Percentiles rank a stretch among this genome's conserved stretches.
These are phyloP conservation scores for Syzygium oleosum DNA, from an alignment of 345 rosid species.

Conservation along the genomic window DNA sequence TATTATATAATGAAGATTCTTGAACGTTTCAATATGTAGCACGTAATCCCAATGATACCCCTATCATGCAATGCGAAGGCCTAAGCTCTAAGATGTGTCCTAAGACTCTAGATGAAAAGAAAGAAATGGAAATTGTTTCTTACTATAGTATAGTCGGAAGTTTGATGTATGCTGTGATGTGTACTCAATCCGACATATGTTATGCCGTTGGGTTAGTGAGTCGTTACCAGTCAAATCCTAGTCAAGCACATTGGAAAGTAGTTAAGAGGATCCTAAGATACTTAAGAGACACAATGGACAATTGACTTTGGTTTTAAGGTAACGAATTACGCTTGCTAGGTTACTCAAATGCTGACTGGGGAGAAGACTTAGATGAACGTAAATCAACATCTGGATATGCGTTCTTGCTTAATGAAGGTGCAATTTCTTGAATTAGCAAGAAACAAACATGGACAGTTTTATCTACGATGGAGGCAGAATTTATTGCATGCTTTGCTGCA, in stretches of 20 bases:
- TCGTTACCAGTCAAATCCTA: neutral
- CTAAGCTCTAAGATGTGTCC: neutral
- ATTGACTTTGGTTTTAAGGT: neutral
- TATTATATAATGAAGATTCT: too few species aligned
- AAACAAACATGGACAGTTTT: neutral
- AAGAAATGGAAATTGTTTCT: neutral
- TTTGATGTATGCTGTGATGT: neutral
- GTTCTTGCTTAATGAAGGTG: neutral
- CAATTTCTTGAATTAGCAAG: neutral
- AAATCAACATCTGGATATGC: neutral
- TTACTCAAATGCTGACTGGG: neutral
- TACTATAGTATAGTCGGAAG: neutral
- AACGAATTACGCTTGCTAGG: neutral
- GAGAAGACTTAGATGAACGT: neutral
- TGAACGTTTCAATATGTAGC: neutral
- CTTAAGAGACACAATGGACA: neutral
- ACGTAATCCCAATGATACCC: neutral
- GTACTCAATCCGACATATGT: neutral
- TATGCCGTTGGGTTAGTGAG: neutral
- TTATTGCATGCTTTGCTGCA: neutral
- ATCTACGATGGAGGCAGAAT: neutral
- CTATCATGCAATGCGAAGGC: neutral
- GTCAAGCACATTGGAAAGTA: rapidly evolving
- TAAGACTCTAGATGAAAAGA: neutral
- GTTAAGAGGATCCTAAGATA: neutral